These are phyloP conservation scores for Venturiaceae sp. DNA, from an alignment of 2,329 filamentous ascomycete genomes.

Conservation along the genomic window DNA sequence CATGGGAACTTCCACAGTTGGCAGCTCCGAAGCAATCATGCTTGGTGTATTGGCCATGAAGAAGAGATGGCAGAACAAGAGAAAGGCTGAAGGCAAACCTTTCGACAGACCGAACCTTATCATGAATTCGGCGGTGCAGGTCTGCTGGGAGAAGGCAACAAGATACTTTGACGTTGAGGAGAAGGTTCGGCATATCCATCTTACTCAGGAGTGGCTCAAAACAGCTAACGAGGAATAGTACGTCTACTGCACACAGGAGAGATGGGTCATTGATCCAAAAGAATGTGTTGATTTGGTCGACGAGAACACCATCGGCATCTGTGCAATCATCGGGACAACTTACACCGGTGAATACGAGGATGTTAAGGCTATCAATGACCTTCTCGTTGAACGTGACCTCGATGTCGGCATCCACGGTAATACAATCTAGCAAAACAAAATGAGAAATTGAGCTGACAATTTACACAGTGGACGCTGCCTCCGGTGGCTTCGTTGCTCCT, in stretches of 20 bases:
- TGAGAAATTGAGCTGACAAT: background rate
- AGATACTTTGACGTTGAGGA: constrained; percentile 63
- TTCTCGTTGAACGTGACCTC: constrained; percentile 63
- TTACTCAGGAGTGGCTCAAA: background rate
- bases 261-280: constrained; percentile 55
- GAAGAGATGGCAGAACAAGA: constrained; percentile 82
- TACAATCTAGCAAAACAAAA: background rate
- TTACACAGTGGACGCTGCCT: constrained; percentile 67
- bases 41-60: constrained; percentile 84
- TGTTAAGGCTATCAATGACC: constrained; percentile 81
- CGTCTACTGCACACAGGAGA: constrained; percentile 49
- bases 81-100: constrained; percentile 73
- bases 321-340: constrained; percentile 80
- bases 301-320: constrained; percentile 81
- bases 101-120: constrained; percentile 77
- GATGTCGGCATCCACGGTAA: constrained; percentile 69
- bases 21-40: constrained; percentile 84
- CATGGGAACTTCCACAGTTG: constrained; percentile 81
- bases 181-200: constrained; percentile 32
- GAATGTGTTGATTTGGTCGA: constrained; percentile 52
- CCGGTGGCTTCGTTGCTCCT: constrained; percentile 84
- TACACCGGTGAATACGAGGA: constrained; percentile 97
- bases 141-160: constrained; percentile 83
- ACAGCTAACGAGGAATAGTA: constrained; percentile 35
- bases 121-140: constrained; percentile 94